Conservation (phyloP, 2,329 filamentous ascomycete genomes). For the Fusarium temperatum region DNA sequence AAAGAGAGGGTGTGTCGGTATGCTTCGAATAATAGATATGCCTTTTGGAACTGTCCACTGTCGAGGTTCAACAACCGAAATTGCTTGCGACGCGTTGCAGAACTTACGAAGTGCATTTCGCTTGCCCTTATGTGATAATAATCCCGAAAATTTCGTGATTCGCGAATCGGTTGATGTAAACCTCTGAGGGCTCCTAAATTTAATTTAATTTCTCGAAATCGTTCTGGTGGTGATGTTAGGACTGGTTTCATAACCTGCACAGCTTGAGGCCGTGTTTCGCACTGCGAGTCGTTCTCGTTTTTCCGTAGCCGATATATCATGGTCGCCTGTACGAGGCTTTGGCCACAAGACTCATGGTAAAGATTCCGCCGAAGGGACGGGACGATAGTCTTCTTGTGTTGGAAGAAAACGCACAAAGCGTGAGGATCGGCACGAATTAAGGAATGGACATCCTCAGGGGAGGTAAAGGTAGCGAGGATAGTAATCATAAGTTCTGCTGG, state of each 20-base stretch:
- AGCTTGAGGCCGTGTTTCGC: background rate
- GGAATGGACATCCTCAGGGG: background rate
- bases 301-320: background rate
- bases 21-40: background rate
- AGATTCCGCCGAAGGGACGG: background rate
- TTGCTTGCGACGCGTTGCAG: background rate
- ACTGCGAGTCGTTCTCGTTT: background rate
- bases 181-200: background rate
- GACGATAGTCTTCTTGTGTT: background rate
- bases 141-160: background rate
- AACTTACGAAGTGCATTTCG: background rate
- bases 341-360: background rate
- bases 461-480: background rate
- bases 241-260: background rate
- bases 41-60: background rate
- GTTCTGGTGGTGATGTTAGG: background rate
- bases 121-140: background rate
- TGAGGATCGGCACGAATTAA: background rate
- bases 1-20: background rate
- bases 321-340: background rate
- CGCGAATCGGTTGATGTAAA: background rate
- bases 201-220: background rate
- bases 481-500: background rate
- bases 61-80: background rate
- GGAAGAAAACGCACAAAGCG: background rate